A percentile compares a stretch with the other conserved stretches of the same genome.
Evolutionary conservation across 1,139 yeast genomes (phyloP).

Genomic region (Geotrichum bryndzae): DNA sequence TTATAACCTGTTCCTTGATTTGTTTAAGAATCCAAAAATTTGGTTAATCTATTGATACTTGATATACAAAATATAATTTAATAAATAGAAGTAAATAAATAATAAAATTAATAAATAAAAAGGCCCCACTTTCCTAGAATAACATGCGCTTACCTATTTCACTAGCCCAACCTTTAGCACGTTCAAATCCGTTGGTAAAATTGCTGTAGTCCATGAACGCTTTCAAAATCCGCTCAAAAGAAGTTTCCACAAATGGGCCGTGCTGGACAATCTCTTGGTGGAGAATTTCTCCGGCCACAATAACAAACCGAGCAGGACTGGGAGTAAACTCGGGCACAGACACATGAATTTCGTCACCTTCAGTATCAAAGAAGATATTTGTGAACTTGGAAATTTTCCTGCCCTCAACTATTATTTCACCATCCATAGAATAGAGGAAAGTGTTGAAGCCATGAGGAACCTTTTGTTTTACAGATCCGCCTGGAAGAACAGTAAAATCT

Average conservation of each 20-base stretch:
- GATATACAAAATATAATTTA: not conserved
- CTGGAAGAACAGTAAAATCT: slow-evolving; percentile 59
- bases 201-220: slow-evolving; percentile 68
- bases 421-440: slow-evolving; percentile 61
- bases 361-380: slow-evolving; percentile 41
- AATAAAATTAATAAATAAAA: slow-evolving; percentile 18
- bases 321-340: slow-evolving; percentile 24
- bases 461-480: slow-evolving; percentile 58
- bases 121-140: slow-evolving; percentile 18
- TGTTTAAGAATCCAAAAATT: too few species aligned
- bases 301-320: slow-evolving; percentile 47
- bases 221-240: slow-evolving; percentile 54
- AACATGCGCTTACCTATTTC: slow-evolving; percentile 44
- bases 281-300: slow-evolving; percentile 71
- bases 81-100: not conserved
- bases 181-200: slow-evolving; percentile 68
- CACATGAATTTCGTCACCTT: slow-evolving; percentile 28
- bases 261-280: slow-evolving; percentile 78
- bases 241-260: slow-evolving; percentile 81
- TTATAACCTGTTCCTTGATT: too few species aligned
- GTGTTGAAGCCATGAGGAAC: slow-evolving; percentile 57
- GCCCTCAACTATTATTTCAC: slow-evolving; percentile 50
- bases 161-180: slow-evolving; percentile 60
- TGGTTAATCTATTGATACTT: too few species aligned
- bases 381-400: slow-evolving; percentile 20